Evolutionary conservation across 2,329 filamentous ascomycete species (phyloP).

Genomic region (Chaetoscypha palmicola): DNA sequence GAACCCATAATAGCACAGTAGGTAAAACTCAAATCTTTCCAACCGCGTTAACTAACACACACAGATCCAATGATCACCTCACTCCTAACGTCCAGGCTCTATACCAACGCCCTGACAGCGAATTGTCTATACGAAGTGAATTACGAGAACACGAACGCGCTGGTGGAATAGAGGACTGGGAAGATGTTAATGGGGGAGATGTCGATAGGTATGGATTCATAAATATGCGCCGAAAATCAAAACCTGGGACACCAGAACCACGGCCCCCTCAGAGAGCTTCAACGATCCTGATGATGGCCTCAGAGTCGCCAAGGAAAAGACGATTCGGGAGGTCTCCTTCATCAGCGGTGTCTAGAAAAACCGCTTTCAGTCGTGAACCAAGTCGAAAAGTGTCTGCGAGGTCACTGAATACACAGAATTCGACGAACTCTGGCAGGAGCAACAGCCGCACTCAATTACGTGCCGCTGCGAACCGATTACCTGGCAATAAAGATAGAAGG

Average conservation of each 20-base stretch:
- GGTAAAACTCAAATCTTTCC: background rate
- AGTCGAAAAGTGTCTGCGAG: slow-evolving; percentile 50
- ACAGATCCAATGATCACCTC: slow-evolving; percentile 17
- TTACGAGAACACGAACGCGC: slow-evolving; percentile 40
- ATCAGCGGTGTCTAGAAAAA: slow-evolving; percentile 15
- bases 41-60: slow-evolving; percentile 16
- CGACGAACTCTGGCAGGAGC: slow-evolving; percentile 32
- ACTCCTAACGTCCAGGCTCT: slow-evolving; percentile 10
- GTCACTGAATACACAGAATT: slow-evolving; percentile 48
- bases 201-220: slow-evolving; percentile 67
- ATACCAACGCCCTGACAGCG: slow-evolving; percentile 20
- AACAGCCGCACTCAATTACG: slow-evolving; percentile 47
- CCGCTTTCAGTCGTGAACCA: slow-evolving; percentile 34
- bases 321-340: slow-evolving; percentile 28
- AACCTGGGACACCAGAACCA: slow-evolving; percentile 33
- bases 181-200: slow-evolving; percentile 52
- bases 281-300: slow-evolving; percentile 27
- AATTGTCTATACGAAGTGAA: slow-evolving; percentile 26
- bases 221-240: slow-evolving; percentile 36
- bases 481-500: slow-evolving; percentile 53
- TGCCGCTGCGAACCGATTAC: slow-evolving; percentile 51
- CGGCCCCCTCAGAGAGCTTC: slow-evolving; percentile 28
- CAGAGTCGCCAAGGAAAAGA: slow-evolving; percentile 27
- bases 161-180: slow-evolving; percentile 60
- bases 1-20: too few relatives aligned